A percentile compares a stretch with the other conserved stretches of the same genome.
These are phyloP conservation scores for Neopestalotiopsis rosae DNA, from an alignment of 2,329 filamentous ascomycete genomes.

Conservation along the genomic window DNA sequence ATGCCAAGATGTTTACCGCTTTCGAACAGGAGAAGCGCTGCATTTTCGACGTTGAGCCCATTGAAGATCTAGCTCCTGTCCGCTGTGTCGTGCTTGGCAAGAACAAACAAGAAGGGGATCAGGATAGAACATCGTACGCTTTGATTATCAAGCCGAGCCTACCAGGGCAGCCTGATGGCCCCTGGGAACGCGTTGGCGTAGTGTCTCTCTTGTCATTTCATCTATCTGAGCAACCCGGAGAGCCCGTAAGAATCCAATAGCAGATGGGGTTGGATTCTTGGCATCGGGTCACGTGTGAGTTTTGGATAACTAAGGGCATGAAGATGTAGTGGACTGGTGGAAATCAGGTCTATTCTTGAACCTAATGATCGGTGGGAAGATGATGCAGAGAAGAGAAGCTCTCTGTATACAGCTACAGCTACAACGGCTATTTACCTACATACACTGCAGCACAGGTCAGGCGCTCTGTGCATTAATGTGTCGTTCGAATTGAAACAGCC, in stretches of 20 bases:
- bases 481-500: too few relatives aligned
- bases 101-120: neutral
- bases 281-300: too few relatives aligned
- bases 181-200: neutral
- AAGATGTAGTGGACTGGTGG: too few relatives aligned
- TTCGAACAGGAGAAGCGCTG: neutral
- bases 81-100: constrained; percentile 6
- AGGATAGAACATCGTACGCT: neutral
- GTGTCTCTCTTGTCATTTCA: neutral
- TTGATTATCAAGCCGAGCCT: neutral
- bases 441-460: too few relatives aligned
- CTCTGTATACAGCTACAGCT: too few relatives aligned
- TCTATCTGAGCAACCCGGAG: neutral
- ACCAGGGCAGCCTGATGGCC: neutral
- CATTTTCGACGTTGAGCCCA: neutral
- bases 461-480: too few relatives aligned
- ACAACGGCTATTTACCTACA: too few relatives aligned
- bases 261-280: too few relatives aligned
- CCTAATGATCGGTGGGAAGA: too few relatives aligned
- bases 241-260: neutral
- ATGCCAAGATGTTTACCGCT: neutral
- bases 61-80: neutral
- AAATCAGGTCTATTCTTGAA: too few relatives aligned
- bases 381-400: too few relatives aligned
- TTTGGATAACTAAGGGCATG: too few relatives aligned